Evolutionary conservation across 148 eudicot genomes (phyloP), one percentile per base, ranked within the genome.

Genomic region (Talinum fruticosum): DNA sequence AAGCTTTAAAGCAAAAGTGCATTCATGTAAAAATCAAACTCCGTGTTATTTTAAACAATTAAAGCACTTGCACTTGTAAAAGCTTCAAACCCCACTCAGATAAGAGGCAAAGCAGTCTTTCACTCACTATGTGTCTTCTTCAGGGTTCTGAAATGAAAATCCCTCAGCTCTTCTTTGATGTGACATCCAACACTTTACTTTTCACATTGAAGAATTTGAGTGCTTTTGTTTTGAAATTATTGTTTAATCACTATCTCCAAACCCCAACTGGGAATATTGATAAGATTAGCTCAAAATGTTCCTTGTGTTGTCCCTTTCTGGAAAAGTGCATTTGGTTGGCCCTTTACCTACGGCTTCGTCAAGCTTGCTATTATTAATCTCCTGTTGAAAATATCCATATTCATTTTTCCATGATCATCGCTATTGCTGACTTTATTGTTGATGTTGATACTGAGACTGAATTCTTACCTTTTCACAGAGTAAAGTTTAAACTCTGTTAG

Each of bases 61-160:
- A 35, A 75, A 38, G 54, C 78, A 28, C 57, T 75, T 75, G 21
- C 37, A 38, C 23, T 51, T 10, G 32, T 41, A 61, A 36, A 35
- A 45, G 51, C 49, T 75, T 37, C 35, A 26, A 36, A 61, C 53
- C 28, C 18, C 76, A 6, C 67, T 45, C 21, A 8, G 29, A 65
- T 64, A 24, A 75, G 64, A 37, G 37, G 44, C 72, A 44, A 59
- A 76, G 12, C 29, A 24, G 21, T 67, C 71, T 33, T 47, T 54
- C n/a, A n/a, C n/a, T n/a, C 72, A 76, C 72, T 66, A 51, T 76
- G 44, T 44, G 45, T 18, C 41, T 67, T 76, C 72, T 44, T 36
- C 14, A 32, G 69, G 6, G 19, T 41, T 59, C 7, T 64, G 51
- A 62, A 45, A n/a, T n/a, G n/a, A n/a, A 41, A 30, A 28, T 68